Conservation (phyloP, 75 land plant genomes). For the Larix kaempferi region DNA sequence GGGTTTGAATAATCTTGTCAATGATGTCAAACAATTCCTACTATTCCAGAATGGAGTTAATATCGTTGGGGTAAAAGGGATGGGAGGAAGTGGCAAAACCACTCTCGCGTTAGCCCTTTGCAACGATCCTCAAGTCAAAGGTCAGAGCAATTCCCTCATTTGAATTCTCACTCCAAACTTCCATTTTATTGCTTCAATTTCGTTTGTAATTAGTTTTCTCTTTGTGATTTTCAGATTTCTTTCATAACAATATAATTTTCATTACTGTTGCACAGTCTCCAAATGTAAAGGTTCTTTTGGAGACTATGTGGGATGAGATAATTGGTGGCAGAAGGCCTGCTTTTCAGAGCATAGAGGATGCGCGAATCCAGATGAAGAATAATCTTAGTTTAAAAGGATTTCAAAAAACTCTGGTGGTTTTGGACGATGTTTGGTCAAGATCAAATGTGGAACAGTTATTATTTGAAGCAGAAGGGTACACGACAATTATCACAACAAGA, state of each 20-base stretch:
- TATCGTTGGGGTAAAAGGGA: constrained; percentile 1
- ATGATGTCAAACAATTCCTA: neutral
- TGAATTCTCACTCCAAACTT: too few species aligned
- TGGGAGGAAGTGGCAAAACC: constrained; percentile 7
- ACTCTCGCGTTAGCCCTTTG: neutral
- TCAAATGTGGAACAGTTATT: constrained; percentile 36
- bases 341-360: constrained; percentile 10
- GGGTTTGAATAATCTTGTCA: neutral
- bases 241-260: constrained; percentile 40
- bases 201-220: neutral
- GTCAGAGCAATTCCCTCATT: neutral
- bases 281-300: constrained; percentile 11
- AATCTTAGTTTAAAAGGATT: neutral
- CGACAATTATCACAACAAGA: constrained; percentile 43
- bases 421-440: constrained; percentile 61
- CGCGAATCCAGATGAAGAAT: neutral
- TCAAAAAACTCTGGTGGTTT: constrained; percentile 19
- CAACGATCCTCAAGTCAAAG: neutral
- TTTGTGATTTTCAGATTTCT: constrained; percentile 25
- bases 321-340: constrained; percentile 2
- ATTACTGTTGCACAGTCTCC: constrained; percentile 59
- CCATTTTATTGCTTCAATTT: neutral
- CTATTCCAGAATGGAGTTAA: neutral
- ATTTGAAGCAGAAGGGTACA: constrained; percentile 34
- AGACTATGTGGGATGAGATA: constrained; percentile 29